These are phyloP conservation scores for Punica granatum DNA, from an alignment of 345 rosid genomes.

Conservation along the genomic window DNA sequence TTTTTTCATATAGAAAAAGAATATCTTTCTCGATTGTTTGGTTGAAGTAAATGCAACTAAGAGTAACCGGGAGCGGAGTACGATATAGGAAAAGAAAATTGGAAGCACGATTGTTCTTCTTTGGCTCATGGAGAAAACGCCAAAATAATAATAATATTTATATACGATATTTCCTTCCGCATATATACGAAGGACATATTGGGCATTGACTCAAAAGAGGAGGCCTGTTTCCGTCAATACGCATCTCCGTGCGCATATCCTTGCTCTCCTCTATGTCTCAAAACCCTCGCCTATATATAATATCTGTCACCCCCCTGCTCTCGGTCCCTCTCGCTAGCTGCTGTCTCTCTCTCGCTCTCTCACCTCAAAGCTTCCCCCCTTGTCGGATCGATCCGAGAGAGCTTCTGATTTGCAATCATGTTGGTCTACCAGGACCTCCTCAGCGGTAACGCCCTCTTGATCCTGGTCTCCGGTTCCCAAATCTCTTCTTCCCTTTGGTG, in stretches of 20 bases:
- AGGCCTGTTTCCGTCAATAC: background rate
- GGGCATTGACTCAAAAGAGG: background rate
- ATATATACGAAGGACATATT: background rate
- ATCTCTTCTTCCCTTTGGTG: background rate
- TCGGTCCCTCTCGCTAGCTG: conserved; percentile 7
- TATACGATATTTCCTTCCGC: background rate
- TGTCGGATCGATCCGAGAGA: conserved; percentile 22
- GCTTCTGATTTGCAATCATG: conserved; percentile 42
- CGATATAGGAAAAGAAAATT: too few relatives aligned
- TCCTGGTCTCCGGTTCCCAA: background rate
- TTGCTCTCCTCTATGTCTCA: background rate
- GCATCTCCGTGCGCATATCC: background rate
- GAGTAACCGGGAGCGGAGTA: too few relatives aligned
- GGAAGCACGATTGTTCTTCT: too few relatives aligned
- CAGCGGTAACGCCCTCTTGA: conserved; percentile 28
- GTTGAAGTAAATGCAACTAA: too few relatives aligned
- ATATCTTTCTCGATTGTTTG: too few relatives aligned
- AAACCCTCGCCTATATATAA: conserved; percentile 40
- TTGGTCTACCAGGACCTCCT: conserved; percentile 90
- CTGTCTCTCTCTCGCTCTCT: background rate
- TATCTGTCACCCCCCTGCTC: conserved; percentile 5
- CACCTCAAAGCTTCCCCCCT: background rate
- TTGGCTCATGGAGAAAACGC: too few relatives aligned
- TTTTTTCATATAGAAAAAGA: too few relatives aligned
- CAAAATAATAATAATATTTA: too few relatives aligned